Percentiles rank a stretch among this genome's conserved stretches.
Evolutionary conservation across 306 rosid genomes (phyloP).

Genomic region (Begonia masoniana): DNA sequence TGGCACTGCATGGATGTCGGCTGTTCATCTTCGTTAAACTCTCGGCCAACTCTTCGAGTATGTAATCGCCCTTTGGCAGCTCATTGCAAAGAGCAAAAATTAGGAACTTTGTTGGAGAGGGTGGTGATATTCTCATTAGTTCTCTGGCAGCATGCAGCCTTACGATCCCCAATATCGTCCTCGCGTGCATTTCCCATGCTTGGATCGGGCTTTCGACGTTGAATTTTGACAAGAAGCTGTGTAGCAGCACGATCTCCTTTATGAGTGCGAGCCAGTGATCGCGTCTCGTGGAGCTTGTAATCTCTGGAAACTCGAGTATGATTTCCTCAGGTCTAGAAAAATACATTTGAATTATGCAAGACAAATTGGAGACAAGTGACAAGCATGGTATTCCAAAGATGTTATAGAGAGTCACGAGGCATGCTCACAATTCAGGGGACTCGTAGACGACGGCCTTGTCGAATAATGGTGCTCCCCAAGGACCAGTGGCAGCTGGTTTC

Average conservation of each 20-base stretch:
- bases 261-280: conserved; percentile 85
- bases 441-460: conserved; percentile 75
- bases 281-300: conserved; percentile 87
- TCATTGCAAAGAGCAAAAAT: conserved; percentile 72
- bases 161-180: conserved; percentile 68
- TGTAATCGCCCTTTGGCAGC: conserved; percentile 79
- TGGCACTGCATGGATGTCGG: conserved; percentile 52
- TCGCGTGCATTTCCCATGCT: conserved; percentile 82
- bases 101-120: conserved; percentile 69
- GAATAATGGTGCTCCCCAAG: conserved; percentile 93
- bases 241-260: conserved; percentile 61
- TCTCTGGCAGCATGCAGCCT: conserved; percentile 95
- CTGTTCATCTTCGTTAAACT: conserved; percentile 35
- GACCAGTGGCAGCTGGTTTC: conserved; percentile 66
- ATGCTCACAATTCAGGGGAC: conserved; percentile 56
- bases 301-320: conserved; percentile 75
- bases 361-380: no score
- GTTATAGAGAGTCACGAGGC: no score
- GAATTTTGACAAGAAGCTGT: conserved; percentile 45
- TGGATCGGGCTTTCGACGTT: conserved; percentile 28
- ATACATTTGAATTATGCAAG: background rate
- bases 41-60: conserved; percentile 67
- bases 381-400: no score
- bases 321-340: conserved; percentile 27
- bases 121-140: conserved; percentile 85